Evolutionary conservation across 768 basidiomycete genomes (phyloP), one percentile per base, ranked within the genome.

Genomic region (Russula abietina): DNA sequence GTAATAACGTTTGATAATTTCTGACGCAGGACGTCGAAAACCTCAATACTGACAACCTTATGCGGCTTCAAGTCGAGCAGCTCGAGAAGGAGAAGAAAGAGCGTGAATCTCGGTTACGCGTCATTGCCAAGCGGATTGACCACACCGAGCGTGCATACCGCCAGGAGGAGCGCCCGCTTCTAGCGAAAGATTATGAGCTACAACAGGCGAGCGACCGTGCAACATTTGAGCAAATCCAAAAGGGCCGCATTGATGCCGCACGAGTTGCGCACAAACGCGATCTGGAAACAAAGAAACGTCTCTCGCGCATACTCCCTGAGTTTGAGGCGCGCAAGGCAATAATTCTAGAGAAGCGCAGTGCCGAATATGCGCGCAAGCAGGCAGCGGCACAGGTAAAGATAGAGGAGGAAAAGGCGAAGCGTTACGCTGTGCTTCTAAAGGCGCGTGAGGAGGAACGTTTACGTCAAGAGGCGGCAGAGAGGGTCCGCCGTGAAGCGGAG

Each of bases 11-110:
- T 54, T 17, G 45, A 28, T 55, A n/a, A 8, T 33, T 22, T 14
- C 38, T 46, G 51, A 12, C 57, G 26, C 65, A 93, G 89, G 87
- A 89, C 71, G 80, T 94, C 73, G 89, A 92, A 69, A 85, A 84
- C 55, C 79, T 90, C 65, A 92, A 92, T 73, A 93, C 93, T 10
- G 88, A 91, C 69, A 84, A 85, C 52, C 83, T 98, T 65, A 88
- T 98, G 73, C 83, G 82, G 33, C 83, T 97, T 68, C 94, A 97
- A 73, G 93, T 97, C 41, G 87, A 93, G 67, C 93, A 98, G 71
- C 81, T 98, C 50, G 97, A 97, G 77, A 97, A 96, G 77, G 95
- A 98, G 77, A 96, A 94, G 81, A 88, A 85, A 69, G 90, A 93
- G 68, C 78, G 91, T 66, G 81, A 80, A 61, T 90, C 93, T 69